Conservation (phyloP, 306 rosid species). For the Dryas drummondii region DNA sequence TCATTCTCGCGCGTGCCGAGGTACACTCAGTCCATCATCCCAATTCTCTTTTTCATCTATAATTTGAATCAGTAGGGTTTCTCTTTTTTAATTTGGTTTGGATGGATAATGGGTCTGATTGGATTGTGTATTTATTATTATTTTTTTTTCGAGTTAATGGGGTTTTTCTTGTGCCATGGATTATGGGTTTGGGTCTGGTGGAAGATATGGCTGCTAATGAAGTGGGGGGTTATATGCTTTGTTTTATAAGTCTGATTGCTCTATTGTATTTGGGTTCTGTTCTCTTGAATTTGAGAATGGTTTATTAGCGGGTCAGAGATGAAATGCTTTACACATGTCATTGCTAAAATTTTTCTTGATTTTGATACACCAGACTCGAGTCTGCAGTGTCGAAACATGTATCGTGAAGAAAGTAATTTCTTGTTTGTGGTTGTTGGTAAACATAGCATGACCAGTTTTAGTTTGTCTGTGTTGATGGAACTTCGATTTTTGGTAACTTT, state of each 20-base stretch:
- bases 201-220: not conserved
- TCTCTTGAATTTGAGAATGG: not conserved
- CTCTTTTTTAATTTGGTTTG: not conserved
- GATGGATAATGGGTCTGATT: constrained; percentile 13
- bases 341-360: too few relatives aligned
- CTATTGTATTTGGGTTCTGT: not conserved
- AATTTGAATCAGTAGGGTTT: not conserved
- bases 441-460: not conserved
- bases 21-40: constrained; percentile 36
- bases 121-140: constrained; percentile 2
- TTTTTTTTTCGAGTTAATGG: not conserved
- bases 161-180: too few relatives aligned
- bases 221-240: not conserved
- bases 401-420: not conserved
- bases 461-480: constrained; percentile 16
- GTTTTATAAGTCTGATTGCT: not conserved
- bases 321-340: not conserved
- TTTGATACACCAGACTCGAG: too few relatives aligned
- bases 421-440: constrained; percentile 2
- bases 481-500: constrained; percentile 17
- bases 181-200: not conserved
- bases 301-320: too few relatives aligned
- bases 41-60: not conserved
- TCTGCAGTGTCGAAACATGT: not conserved
- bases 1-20: constrained; percentile 90